Percentiles rank a stretch among this genome's conserved stretches.
These are phyloP conservation scores for Verticillium isaacii DNA, from an alignment of 2,329 filamentous ascomycete species.

Conservation along the genomic window DNA sequence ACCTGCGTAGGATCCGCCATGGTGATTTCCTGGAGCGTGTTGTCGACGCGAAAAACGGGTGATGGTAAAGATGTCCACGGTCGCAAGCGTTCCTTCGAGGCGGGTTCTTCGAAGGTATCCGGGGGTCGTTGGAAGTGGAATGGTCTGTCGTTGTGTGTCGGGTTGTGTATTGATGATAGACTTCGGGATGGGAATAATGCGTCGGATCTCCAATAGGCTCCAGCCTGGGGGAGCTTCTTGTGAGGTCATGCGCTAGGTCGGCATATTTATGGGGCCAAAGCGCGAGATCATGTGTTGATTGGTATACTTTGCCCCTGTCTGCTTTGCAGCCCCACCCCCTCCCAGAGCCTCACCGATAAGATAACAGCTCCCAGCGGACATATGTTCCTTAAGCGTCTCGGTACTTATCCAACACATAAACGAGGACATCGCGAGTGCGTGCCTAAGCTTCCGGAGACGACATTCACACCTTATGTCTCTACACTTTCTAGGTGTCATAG, in stretches of 20 bases:
- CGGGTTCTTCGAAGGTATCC: not conserved
- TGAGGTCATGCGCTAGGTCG: not conserved
- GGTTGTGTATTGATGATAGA: not conserved
- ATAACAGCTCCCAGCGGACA: not conserved
- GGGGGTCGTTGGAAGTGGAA: not conserved
- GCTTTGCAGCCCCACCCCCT: not conserved
- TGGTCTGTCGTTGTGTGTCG: not conserved
- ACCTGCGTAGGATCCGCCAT: constrained; percentile 14
- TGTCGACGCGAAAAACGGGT: not conserved
- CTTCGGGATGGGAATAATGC: not conserved
- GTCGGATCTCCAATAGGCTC: not conserved
- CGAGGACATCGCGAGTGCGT: too few species aligned
- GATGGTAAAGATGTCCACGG: not conserved
- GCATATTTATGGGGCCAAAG: not conserved
- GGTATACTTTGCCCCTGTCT: not conserved
- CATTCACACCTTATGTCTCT: too few species aligned
- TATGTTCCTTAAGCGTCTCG: not conserved
- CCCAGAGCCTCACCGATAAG: not conserved
- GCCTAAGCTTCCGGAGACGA: too few species aligned
- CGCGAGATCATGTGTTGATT: not conserved
- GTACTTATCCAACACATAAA: not conserved
- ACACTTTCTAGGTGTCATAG: too few species aligned
- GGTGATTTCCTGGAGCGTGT: not conserved
- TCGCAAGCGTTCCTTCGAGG: too few species aligned
- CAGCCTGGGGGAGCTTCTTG: not conserved